Conservation (phyloP, 148 eudicot species). For the Mesembryanthemum crystallinum region DNA sequence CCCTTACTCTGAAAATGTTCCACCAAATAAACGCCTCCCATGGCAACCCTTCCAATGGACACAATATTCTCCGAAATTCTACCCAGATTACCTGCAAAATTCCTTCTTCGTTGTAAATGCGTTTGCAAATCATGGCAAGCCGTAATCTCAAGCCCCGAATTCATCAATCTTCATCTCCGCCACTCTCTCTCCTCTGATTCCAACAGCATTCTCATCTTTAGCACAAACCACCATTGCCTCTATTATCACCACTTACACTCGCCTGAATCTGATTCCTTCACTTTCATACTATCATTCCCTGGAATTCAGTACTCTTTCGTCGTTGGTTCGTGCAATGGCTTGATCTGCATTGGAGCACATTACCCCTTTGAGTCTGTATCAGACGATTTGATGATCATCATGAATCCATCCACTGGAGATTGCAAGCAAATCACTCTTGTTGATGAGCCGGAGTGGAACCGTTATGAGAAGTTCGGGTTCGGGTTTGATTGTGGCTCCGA, state of each 20-base stretch:
- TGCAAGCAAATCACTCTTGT: background rate
- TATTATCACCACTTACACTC: background rate
- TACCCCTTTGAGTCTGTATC: background rate
- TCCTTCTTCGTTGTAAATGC: slow-evolving; percentile 24
- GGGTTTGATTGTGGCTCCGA: slow-evolving; percentile 19
- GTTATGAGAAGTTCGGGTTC: slow-evolving; percentile 3
- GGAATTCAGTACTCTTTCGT: background rate
- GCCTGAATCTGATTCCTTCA: background rate
- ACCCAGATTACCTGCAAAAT: slow-evolving; percentile 29
- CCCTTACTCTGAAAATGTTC: no score
- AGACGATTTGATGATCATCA: background rate
- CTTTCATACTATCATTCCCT: background rate
- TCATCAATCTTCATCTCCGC: slow-evolving; percentile 17
- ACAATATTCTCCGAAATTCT: slow-evolving; percentile 2
- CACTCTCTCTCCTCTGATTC: background rate
- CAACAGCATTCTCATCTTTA: slow-evolving; percentile 17
- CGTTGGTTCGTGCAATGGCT: slow-evolving; percentile 24
- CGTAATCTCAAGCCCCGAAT: slow-evolving; percentile 17
- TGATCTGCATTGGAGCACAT: slow-evolving; percentile 2
- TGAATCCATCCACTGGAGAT: slow-evolving; percentile 24
- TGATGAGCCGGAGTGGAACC: background rate
- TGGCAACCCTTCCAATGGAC: slow-evolving; percentile 8
- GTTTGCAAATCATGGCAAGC: slow-evolving; percentile 23
- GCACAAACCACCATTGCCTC: background rate
- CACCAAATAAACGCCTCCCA: background rate